phyloP scores from a whole-genome alignment of 2,329 filamentous ascomycete genomes.

The Pseudogymnoascus pannorum region DNA sequence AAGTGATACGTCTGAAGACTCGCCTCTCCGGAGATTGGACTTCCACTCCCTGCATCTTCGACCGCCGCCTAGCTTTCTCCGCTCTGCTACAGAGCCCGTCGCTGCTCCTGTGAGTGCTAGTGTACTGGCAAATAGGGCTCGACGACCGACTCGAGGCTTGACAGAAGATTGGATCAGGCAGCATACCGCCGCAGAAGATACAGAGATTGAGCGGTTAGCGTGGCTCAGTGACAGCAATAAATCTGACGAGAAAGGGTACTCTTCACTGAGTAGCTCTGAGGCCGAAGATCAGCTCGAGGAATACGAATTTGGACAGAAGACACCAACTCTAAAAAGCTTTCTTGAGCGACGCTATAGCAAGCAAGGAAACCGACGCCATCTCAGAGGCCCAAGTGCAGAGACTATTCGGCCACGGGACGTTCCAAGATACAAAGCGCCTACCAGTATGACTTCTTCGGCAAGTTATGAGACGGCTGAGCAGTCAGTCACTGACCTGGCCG shows the following conservation, averaged over 20 bases:
- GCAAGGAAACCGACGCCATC: constrained; percentile 22
- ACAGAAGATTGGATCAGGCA: constrained; percentile 83
- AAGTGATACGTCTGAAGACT: constrained; percentile 54
- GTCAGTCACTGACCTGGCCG: background rate
- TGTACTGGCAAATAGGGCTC: constrained; percentile 55
- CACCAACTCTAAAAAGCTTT: constrained; percentile 27
- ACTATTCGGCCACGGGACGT: constrained; percentile 25
- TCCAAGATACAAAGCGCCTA: constrained; percentile 9
- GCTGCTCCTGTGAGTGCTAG: constrained; percentile 39
- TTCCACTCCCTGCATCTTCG: constrained; percentile 38
- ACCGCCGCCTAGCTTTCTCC: constrained; percentile 40
- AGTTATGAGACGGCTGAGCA: constrained; percentile 9
- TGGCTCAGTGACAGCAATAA: constrained; percentile 65
- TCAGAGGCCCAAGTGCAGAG: constrained; percentile 25
- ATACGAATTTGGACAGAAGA: constrained; percentile 34
- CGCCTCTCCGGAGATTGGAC: constrained; percentile 52
- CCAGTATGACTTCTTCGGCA: constrained; percentile 6
- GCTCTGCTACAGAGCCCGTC: constrained; percentile 33
- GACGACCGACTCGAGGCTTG: constrained; percentile 53
- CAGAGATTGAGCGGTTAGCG: constrained; percentile 62
- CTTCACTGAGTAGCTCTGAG: constrained; percentile 63
- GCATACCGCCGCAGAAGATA: constrained; percentile 62
- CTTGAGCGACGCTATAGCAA: constrained; percentile 19
- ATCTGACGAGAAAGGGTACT: constrained; percentile 61
- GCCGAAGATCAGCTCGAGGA: constrained; percentile 41